A percentile compares a stretch with the other conserved stretches of the same genome.
Conservation (phyloP, 805 yeast genomes). For the Pichia kluyveri region DNA sequence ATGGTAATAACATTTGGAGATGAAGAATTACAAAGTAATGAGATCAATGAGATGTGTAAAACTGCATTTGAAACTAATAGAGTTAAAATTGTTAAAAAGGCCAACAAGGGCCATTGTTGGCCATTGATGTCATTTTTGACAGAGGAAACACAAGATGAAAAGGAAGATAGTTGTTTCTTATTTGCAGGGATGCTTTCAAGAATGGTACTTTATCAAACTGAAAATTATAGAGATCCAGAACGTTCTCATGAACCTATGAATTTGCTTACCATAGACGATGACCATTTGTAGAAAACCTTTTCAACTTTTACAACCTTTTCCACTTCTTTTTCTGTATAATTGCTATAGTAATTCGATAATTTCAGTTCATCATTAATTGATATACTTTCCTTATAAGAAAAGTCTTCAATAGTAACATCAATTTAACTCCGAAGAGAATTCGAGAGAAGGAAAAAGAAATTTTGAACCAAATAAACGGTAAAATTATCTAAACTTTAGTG, state of each 20-base stretch:
- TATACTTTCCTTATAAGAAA: too few relatives aligned
- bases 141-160: conserved; percentile 34
- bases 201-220: conserved; percentile 34
- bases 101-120: conserved; percentile 38
- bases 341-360: background rate
- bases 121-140: conserved; percentile 33
- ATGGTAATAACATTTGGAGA: conserved; percentile 34
- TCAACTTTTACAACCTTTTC: background rate
- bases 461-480: too few relatives aligned
- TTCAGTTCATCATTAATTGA: too few relatives aligned
- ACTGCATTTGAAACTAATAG: conserved; percentile 21
- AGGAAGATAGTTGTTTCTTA: conserved; percentile 33
- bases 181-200: conserved; percentile 33
- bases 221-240: conserved; percentile 19
- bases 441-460: background rate
- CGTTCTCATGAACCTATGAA: conserved; percentile 25
- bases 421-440: too few relatives aligned
- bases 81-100: conserved; percentile 27
- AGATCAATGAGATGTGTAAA: conserved; percentile 27
- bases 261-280: conserved; percentile 25
- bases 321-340: background rate
- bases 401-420: too few relatives aligned
- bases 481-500: background rate
- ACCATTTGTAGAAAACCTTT: conserved; percentile 13
- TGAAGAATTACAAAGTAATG: conserved; percentile 31